These are phyloP conservation scores for Samsoniella hepiali DNA, from an alignment of 2,329 filamentous ascomycete species.

Conservation along the genomic window DNA sequence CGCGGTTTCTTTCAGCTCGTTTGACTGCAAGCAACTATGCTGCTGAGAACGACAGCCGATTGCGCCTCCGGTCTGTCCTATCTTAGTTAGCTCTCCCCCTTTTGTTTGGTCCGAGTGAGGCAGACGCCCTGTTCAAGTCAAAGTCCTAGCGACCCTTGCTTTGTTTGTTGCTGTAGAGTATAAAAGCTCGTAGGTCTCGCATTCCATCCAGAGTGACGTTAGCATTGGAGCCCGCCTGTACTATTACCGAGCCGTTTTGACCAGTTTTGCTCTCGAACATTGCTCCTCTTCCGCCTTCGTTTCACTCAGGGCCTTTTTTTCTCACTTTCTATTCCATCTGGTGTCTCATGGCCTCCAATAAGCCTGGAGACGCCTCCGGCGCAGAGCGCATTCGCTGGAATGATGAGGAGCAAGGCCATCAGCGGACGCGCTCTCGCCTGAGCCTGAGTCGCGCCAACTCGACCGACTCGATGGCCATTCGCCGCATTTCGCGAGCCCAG, in stretches of 20 bases:
- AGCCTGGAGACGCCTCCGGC: constrained; percentile 20
- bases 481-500: constrained; percentile 32
- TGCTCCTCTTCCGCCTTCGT: background rate
- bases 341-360: constrained; percentile 6
- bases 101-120: background rate
- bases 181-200: background rate
- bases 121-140: background rate
- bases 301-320: background rate
- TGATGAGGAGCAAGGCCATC: constrained; percentile 34
- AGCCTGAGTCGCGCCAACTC: constrained; percentile 28
- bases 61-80: background rate
- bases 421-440: constrained; percentile 22
- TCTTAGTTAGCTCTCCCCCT: background rate
- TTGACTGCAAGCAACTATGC: background rate
- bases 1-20: background rate
- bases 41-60: background rate
- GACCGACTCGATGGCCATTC: constrained; percentile 40
- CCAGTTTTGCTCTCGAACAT: background rate
- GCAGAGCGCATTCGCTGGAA: constrained; percentile 36
- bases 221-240: background rate
- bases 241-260: background rate
- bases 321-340: background rate
- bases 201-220: background rate
- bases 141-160: background rate
- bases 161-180: background rate